phyloP scores from a whole-genome alignment of 106 monocot genomes.

The Apostasia shenzhenica region DNA sequence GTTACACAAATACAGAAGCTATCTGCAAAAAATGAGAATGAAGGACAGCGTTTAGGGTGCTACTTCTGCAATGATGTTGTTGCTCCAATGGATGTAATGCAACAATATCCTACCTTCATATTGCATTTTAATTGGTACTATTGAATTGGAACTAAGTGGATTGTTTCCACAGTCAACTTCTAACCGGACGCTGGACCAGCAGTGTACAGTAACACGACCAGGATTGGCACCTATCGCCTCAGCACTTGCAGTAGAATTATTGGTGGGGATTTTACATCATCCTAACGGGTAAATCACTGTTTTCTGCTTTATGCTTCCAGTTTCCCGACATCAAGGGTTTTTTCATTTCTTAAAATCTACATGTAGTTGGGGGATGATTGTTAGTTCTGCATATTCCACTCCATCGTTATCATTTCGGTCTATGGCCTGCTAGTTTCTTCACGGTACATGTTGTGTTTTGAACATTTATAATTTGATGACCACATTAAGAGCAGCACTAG shows the following conservation, averaged over 20 bases:
- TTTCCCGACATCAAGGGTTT: too few species aligned
- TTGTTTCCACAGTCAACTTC: slow-evolving; percentile 69
- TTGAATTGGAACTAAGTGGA: not conserved
- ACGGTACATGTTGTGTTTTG: not conserved
- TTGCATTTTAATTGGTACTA: not conserved
- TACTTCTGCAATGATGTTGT: slow-evolving; percentile 99
- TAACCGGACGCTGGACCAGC: slow-evolving; percentile 94
- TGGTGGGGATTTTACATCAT: slow-evolving; percentile 84
- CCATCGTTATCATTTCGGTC: slow-evolving; percentile 4
- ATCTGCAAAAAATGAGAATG: slow-evolving; percentile 20
- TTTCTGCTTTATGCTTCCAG: not conserved
- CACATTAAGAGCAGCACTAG: too few species aligned
- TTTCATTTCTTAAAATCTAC: not conserved
- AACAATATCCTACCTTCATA: not conserved
- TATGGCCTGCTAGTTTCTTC: not conserved
- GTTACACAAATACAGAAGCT: slow-evolving; percentile 21
- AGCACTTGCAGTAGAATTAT: slow-evolving; percentile 74
- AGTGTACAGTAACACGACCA: slow-evolving; percentile 95
- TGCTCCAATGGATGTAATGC: slow-evolving; percentile 88
- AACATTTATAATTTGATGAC: too few species aligned
- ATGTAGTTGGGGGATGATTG: not conserved
- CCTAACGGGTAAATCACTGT: slow-evolving; percentile 55
- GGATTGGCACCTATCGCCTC: slow-evolving; percentile 91
- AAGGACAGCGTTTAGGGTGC: slow-evolving; percentile 56
- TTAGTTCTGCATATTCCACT: not conserved